Evolutionary conservation across 1,139 yeast species (phyloP), one percentile per base, ranked within the genome.

Genomic region (Yamadazyma diospyri): DNA sequence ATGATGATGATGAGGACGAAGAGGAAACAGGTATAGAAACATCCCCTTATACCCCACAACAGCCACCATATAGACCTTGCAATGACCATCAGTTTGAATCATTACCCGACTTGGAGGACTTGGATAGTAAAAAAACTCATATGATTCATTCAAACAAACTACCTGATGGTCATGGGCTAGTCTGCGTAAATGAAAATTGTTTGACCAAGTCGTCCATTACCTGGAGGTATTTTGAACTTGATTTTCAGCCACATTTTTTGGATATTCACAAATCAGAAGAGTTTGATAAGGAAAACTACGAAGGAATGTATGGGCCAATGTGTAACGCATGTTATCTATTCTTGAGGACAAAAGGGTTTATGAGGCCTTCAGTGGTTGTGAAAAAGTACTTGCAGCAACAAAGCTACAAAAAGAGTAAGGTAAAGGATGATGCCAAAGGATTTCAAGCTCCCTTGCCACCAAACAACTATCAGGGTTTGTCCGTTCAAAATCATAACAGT

Each of bases 271-370:
- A 64, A 30, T 62, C 71, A 5, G 58, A 57, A 27, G 62, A 59
- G 37, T 68, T 69, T 38, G 60, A 68, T 46, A 64, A 64, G 39
- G 56, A 55, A 37, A 53, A 65, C 38, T 69, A 67, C 40, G 72
- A 69, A 32, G 74, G 73, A 4, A 69, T 69, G 75, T 65, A 64
- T 43, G 77, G 77, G 2, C 73, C 76, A 1, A 54, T 70, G 34
- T 71, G 77, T 47, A 69, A 70, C 46, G 75, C 75, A 3, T 71
- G 77, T 43, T 68, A 64, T 43, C 52, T 69, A 20, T 70, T 70
- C 41, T 62, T 69, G 38, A 55, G 74, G 35, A 64, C 61, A 40
- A 67, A 69, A 45, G 76, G 75, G n/a, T 69, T 69, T 45, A 68
- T 70, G 73, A 58, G 75, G 46, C 76, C 76, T 2, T 69, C 64